A percentile compares a stretch with the other conserved stretches of the same genome.
Conservation (phyloP, 768 basidiomycete species). For the Suillus tomentosus region DNA sequence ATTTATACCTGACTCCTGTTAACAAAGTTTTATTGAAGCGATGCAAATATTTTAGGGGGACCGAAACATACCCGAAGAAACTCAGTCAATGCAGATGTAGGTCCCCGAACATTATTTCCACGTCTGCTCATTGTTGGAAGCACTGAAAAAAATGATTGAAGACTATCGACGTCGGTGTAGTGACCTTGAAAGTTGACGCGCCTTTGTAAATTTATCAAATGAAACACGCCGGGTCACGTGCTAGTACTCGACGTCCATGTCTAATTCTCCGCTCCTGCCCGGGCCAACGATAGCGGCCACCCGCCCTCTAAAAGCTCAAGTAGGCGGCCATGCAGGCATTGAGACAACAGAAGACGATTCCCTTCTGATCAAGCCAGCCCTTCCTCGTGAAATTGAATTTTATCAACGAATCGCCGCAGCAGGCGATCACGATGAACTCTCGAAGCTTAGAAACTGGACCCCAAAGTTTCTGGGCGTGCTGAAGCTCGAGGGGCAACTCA, state of each 20-base stretch:
- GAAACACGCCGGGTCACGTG: slow-evolving; percentile 7
- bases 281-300: slow-evolving; percentile 24
- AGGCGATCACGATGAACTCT: slow-evolving; percentile 24
- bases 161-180: background rate
- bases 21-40: slow-evolving; percentile 23
- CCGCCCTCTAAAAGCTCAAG: slow-evolving; percentile 56
- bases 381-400: slow-evolving; percentile 66
- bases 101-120: slow-evolving; percentile 70
- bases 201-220: slow-evolving; percentile 6
- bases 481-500: slow-evolving; percentile 59
- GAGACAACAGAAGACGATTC: slow-evolving; percentile 69
- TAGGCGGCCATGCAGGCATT: slow-evolving; percentile 83
- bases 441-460: slow-evolving; percentile 56
- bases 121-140: slow-evolving; percentile 29
- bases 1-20: slow-evolving; percentile 56
- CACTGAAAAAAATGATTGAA: background rate
- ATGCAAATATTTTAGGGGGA: slow-evolving; percentile 4
- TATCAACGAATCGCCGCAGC: slow-evolving; percentile 58
- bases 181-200: background rate
- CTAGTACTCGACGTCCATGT: background rate
- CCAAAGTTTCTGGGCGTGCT: slow-evolving; percentile 83
- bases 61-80: slow-evolving; percentile 62
- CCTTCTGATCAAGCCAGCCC: slow-evolving; percentile 79
- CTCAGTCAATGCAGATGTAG: slow-evolving; percentile 81
- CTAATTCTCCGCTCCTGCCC: background rate